Conservation (phyloP, 306 rosid genomes). For the Argentina anserina region DNA sequence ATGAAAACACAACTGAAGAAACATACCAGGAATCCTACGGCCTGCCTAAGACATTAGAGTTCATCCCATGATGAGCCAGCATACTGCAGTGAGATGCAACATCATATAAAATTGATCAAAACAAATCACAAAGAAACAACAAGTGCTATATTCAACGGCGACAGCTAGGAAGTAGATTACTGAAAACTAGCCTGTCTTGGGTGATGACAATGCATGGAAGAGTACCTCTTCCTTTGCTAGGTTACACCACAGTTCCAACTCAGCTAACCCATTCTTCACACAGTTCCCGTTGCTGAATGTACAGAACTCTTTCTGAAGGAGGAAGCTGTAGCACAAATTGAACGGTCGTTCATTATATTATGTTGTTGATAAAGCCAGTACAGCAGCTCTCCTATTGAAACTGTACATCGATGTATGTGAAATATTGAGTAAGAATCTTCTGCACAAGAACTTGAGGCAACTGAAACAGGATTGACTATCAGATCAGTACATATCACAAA, state of each 20-base stretch:
- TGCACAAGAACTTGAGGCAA: conserved; percentile 65
- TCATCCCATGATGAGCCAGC: conserved; percentile 86
- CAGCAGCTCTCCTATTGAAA: conserved; percentile 58
- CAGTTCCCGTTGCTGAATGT: conserved; percentile 66
- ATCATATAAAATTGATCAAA: conserved; percentile 10
- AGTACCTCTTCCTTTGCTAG: conserved; percentile 82
- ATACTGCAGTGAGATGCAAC: conserved; percentile 48
- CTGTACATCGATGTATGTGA: conserved; percentile 66
- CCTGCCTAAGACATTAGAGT: conserved; percentile 79
- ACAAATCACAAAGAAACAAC: not conserved
- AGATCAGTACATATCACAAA: conserved; percentile 24
- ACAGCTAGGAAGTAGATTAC: not conserved
- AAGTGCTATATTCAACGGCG: not conserved
- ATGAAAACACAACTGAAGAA: conserved; percentile 7
- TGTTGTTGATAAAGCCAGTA: not conserved
- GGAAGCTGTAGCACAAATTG: conserved; percentile 52
- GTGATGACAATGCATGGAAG: not conserved
- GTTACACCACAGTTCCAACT: conserved; percentile 80
- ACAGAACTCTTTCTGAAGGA: conserved; percentile 67
- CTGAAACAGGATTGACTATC: conserved; percentile 44
- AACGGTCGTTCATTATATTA: conserved; percentile 17
- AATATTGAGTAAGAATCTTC: conserved; percentile 58
- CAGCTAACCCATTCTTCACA: conserved; percentile 86
- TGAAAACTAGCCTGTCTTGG: not conserved
- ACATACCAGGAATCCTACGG: conserved; percentile 89